Percentiles rank a stretch among this genome's conserved stretches.
phyloP scores from a whole-genome alignment of 306 rosid species.

The Cicer bijugum region DNA sequence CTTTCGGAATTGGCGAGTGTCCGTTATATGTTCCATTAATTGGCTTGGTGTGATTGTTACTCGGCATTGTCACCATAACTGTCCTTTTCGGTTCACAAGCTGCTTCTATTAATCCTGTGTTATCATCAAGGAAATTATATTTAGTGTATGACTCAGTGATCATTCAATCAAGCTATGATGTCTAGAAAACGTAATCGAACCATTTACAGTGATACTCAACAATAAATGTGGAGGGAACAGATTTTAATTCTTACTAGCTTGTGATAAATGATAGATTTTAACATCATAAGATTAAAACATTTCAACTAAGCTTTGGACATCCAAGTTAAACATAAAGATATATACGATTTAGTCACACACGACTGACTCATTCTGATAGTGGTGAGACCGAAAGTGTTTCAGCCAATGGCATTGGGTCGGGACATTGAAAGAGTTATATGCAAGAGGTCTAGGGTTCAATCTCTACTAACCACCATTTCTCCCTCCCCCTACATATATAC shows the following conservation, averaged over 20 bases:
- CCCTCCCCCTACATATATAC: too few species aligned
- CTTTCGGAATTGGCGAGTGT: conserved; percentile 49
- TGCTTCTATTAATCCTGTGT: conserved; percentile 75
- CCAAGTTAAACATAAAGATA: too few species aligned
- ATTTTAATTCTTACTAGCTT: not conserved
- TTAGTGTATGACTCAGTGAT: not conserved
- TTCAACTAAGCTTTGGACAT: too few species aligned
- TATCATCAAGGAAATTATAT: conserved; percentile 12
- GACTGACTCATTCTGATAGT: too few species aligned
- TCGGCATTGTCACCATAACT: conserved; percentile 16
- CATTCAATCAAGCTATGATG: conserved; percentile 1
- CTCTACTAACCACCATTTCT: too few species aligned
- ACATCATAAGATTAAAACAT: too few species aligned
- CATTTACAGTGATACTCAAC: conserved; percentile 2
- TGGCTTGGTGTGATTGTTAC: conserved; percentile 50
- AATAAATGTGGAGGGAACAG: not conserved
- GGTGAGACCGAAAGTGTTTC: too few species aligned
- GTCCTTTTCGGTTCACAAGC: conserved; percentile 57
- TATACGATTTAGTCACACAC: too few species aligned
- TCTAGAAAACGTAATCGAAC: not conserved
- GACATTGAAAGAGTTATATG: too few species aligned
- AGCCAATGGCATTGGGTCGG: too few species aligned
- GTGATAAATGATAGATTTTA: too few species aligned
- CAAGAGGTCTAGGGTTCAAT: too few species aligned
- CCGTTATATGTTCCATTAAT: conserved; percentile 53